These are phyloP conservation scores for Phytophthora meadii DNA, from an alignment of 352 stramenopile species.

Conservation along the genomic window DNA sequence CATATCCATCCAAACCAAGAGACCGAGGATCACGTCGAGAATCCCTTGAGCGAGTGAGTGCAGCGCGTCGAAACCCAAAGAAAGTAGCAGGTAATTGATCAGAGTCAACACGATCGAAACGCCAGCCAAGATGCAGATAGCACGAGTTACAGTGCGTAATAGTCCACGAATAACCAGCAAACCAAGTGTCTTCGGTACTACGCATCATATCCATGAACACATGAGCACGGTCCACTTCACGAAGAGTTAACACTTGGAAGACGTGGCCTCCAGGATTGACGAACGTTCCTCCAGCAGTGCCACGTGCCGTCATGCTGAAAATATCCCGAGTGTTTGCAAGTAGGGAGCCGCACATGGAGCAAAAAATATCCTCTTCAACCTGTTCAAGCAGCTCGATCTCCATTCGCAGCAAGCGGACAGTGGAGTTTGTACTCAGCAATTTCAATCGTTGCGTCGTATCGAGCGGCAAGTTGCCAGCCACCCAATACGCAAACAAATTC, in stretches of 20 bases:
- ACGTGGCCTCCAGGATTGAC: constrained; percentile 83
- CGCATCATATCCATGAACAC: constrained; percentile 54
- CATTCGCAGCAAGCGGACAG: constrained; percentile 60
- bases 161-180: constrained; percentile 82
- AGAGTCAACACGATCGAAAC: constrained; percentile 61
- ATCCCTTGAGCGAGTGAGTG: constrained; percentile 43
- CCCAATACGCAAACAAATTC: constrained; percentile 82
- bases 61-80: constrained; percentile 72
- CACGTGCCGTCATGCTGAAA: constrained; percentile 76
- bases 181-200: constrained; percentile 80
- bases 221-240: constrained; percentile 48
- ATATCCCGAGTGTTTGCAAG: constrained; percentile 78
- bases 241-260: constrained; percentile 83
- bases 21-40: constrained; percentile 11
- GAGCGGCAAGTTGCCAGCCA: constrained; percentile 74
- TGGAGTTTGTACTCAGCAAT: constrained; percentile 64
- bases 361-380: constrained; percentile 73
- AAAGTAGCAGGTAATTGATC: constrained; percentile 47
- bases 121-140: constrained; percentile 79
- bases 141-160: constrained; percentile 77
- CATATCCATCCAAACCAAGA: constrained; percentile 26
- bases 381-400: constrained; percentile 68
- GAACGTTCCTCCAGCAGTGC: constrained; percentile 68
- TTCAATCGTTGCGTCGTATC: constrained; percentile 64
- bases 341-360: constrained; percentile 63